Evolutionary conservation across 148 eudicot genomes (phyloP).

Genomic region (Dysphania ambrosioides): DNA sequence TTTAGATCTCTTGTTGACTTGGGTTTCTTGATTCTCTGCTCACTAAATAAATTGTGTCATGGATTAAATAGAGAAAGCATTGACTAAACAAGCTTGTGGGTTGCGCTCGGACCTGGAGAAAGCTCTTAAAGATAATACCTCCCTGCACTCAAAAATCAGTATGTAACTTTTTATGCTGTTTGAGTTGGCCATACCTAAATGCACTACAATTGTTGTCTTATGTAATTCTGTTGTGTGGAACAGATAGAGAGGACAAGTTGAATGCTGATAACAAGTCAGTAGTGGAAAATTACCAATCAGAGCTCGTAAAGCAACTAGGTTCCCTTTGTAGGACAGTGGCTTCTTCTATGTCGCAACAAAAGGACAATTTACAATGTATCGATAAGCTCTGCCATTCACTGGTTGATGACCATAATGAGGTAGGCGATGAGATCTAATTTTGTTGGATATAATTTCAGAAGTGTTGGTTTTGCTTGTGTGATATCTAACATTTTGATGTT

Average conservation of each 20-base stretch:
- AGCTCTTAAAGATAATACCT: conserved; percentile 68
- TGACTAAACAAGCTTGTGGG: conserved; percentile 73
- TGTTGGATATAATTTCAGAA: neutral
- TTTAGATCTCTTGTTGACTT: neutral
- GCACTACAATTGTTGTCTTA: neutral
- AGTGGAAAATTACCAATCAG: conserved; percentile 54
- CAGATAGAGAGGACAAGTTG: conserved; percentile 85
- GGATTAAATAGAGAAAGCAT: conserved; percentile 58
- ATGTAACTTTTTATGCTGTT: neutral
- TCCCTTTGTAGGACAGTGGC: conserved; percentile 57
- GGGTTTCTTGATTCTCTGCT: neutral
- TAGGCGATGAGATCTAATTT: conserved; percentile 19
- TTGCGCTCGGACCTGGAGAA: conserved; percentile 77
- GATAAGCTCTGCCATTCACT: conserved; percentile 68
- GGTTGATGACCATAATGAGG: conserved; percentile 64
- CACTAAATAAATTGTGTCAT: neutral
- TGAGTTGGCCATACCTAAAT: neutral
- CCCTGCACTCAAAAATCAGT: conserved; percentile 66
- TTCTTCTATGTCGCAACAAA: conserved; percentile 58
- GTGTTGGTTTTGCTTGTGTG: neutral
- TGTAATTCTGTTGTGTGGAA: conserved; percentile 11
- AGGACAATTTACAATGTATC: conserved; percentile 65
- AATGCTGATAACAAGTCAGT: conserved; percentile 73
- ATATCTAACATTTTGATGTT: neutral
- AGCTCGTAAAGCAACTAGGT: conserved; percentile 55